Evolutionary conservation across 2,329 filamentous ascomycete genomes (phyloP).

Genomic region (Nannizziopsis barbatae): DNA sequence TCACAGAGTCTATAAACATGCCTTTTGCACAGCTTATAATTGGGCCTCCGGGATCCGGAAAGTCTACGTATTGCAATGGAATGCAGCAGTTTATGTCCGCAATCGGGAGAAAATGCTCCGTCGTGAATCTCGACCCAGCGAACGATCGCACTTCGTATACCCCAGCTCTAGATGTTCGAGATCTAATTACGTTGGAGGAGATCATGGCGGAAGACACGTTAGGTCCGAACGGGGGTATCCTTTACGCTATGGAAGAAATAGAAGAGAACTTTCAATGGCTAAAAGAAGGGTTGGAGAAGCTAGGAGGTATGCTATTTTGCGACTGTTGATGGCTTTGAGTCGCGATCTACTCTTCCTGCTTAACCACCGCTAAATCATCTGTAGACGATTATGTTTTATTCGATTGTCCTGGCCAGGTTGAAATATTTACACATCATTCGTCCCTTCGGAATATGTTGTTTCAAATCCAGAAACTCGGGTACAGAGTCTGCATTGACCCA

Average conservation of each 20-base stretch:
- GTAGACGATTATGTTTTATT: constrained; percentile 83
- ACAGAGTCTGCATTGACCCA: constrained; percentile 55
- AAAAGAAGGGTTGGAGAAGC: constrained; percentile 63
- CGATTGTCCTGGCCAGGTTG: constrained; percentile 93
- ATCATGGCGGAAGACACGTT: constrained; percentile 87
- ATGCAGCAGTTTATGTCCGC: constrained; percentile 98
- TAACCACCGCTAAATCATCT: background rate
- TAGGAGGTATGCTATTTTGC: constrained; percentile 43
- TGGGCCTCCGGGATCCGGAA: constrained; percentile 88
- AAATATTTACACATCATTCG: constrained; percentile 90
- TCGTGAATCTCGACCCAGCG: constrained; percentile 93
- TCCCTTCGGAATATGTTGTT: constrained; percentile 88
- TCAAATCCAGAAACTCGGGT: constrained; percentile 77
- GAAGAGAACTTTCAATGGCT: constrained; percentile 93
- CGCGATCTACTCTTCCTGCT: background rate
- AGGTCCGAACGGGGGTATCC: constrained; percentile 80
- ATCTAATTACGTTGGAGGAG: constrained; percentile 79
- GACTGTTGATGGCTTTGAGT: background rate
- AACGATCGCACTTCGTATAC: constrained; percentile 88
- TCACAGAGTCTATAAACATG: constrained; percentile 29
- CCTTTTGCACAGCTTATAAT: constrained; percentile 68
- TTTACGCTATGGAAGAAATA: constrained; percentile 90
- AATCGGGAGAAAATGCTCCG: constrained; percentile 85
- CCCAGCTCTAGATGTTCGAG: constrained; percentile 79
- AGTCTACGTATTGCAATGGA: constrained; percentile 97